Base-by-base conservation (phyloP, 78 protist species). In the Speleostelium caveatum region DNA sequence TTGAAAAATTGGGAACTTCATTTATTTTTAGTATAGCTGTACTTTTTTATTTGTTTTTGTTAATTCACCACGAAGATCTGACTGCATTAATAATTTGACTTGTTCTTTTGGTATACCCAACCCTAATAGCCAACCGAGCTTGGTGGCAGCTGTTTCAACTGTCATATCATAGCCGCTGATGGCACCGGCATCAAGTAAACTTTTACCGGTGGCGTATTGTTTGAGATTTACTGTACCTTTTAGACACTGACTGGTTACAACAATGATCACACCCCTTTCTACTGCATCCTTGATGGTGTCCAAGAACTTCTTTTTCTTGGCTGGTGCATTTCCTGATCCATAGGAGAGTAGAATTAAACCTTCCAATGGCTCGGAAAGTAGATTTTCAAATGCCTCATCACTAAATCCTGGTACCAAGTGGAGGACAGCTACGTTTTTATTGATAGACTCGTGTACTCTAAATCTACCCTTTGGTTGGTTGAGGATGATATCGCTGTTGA, bases 131-230 rank as follows among this genome's bases (percentile, higher is more conserved):
- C 95, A 95, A n/a, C 96, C 91, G 17, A 97, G 66, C 83, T 97
- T 97, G 14, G 96, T 83, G n/a, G 86, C 67, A 19, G 96, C 87
- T 0, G 98, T 96, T 67, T 97, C 99, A 16, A 90, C 63, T 22
- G 99, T 97, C 99, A 97, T 96, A 71, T 97, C 99, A 28, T 79
- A 62, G 4, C 94, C 97, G 21, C 78, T 35, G 35, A 96, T 60
- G 2, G 86, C 93, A 35, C 95, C 96, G 1, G 94, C 86, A 33
- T 38, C 92, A 16, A 89, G 56, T 33, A 68, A 16, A 24, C 60
- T 39, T 36, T 91, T 75, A 22, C 92, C 95, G 3, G 89, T 86
- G 19, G 79, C 91, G 36, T 92, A 92, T 55, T 69, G 76, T 22
- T 78, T 78, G 32, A 92, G 85, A 42, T 38, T 41, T 10, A 94